Percentiles rank a stretch among this genome's conserved stretches.
phyloP scores from a whole-genome alignment of 805 yeast genomes.

The Wickerhamiella vanderwaltii region DNA sequence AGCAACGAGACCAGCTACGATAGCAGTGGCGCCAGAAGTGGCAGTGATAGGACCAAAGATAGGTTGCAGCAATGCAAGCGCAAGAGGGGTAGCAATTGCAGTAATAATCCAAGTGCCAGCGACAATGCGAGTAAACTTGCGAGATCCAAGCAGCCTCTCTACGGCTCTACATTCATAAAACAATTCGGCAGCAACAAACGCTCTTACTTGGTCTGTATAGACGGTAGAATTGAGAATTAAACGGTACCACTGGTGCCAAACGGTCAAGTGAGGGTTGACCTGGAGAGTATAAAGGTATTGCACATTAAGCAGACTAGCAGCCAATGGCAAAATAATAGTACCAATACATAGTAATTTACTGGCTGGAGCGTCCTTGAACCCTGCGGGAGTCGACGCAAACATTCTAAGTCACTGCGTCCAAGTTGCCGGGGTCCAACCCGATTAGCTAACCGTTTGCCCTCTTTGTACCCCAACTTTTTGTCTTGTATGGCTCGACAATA shows the following conservation, averaged over 20 bases:
- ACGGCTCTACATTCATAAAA: constrained; percentile 12
- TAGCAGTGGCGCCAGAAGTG: constrained; percentile 8
- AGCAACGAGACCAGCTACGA: constrained; percentile 3
- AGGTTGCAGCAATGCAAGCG: not conserved
- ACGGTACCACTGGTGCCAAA: constrained; percentile 13
- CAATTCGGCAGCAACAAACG: constrained; percentile 8
- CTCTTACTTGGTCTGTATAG: constrained; percentile 10
- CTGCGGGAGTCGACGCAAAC: constrained; percentile 11
- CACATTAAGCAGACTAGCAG: constrained; percentile 1
- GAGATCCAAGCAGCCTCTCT: constrained; percentile 12
- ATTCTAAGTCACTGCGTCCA: not conserved
- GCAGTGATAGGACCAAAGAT: not conserved
- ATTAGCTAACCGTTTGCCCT: not conserved
- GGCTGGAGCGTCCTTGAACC: constrained; percentile 10
- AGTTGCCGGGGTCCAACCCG: no score
- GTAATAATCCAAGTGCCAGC: not conserved
- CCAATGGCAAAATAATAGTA: constrained; percentile 2
- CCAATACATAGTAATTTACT: not conserved
- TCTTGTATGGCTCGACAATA: constrained; percentile 3
- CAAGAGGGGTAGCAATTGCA: not conserved
- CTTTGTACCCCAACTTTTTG: not conserved
- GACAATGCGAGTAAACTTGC: constrained; percentile 1
- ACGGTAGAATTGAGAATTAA: constrained; percentile 8
- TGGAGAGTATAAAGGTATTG: constrained; percentile 8
- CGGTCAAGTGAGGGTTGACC: constrained; percentile 9